Conservation (phyloP, 129 eudicot genomes). For the Mikania micrantha region DNA sequence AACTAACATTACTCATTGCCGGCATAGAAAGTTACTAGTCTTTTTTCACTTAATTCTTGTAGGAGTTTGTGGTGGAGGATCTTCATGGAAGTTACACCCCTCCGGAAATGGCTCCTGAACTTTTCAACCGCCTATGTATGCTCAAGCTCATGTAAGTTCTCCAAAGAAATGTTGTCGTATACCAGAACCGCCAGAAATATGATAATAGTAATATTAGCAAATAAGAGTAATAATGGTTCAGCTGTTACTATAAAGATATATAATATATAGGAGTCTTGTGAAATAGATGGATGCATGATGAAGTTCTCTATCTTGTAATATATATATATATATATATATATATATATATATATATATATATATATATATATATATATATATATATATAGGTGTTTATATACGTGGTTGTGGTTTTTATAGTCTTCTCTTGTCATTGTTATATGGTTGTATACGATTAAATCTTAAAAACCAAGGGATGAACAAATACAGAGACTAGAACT, state of each 20-base stretch:
- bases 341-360: not conserved
- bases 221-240: not conserved
- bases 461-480: conserved; percentile 2
- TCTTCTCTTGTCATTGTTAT: not conserved
- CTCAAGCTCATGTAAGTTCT: conserved; percentile 55
- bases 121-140: conserved; percentile 59
- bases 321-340: not conserved
- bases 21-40: not conserved
- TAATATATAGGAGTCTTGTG: not conserved
- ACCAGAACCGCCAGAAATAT: not conserved
- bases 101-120: conserved; percentile 62
- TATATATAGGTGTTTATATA: not conserved
- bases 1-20: not conserved
- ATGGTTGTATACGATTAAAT: not conserved
- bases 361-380: not conserved
- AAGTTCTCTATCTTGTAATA: not conserved
- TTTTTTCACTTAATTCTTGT: not conserved
- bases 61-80: conserved; percentile 88
- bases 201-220: not conserved
- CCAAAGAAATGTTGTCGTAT: not conserved
- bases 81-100: conserved; percentile 64
- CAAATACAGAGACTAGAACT: conserved; percentile 1
- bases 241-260: not conserved
- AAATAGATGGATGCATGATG: not conserved
- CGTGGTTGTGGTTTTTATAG: not conserved